Percentiles rank a stretch among this genome's conserved stretches.
Conservation (phyloP, 306 rosid species). For the barrel medic (Medicago truncatula) region DNA sequence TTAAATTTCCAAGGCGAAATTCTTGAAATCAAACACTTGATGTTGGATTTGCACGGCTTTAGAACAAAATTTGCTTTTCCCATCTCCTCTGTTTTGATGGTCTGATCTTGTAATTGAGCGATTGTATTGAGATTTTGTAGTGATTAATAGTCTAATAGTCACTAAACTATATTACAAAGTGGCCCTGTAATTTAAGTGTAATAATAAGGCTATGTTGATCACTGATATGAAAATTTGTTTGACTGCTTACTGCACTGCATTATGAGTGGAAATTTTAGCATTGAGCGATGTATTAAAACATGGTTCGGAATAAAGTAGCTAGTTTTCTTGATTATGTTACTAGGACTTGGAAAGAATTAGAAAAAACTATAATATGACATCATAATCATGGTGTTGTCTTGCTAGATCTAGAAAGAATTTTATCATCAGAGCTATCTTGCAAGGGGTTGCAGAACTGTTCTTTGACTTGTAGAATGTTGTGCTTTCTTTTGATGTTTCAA, state of each 20-base stretch:
- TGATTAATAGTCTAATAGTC: not conserved
- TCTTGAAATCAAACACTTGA: constrained; percentile 1
- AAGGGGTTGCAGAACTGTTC: not conserved
- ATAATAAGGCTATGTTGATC: constrained; percentile 14
- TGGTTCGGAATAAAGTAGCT: not conserved
- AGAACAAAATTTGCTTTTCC: not conserved
- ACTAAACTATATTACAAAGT: constrained; percentile 1
- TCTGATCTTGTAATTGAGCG: not conserved
- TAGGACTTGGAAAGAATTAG: not conserved
- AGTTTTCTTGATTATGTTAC: not conserved
- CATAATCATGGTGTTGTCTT: not conserved
- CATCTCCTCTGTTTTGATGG: constrained; percentile 1
- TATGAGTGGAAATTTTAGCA: constrained; percentile 1
- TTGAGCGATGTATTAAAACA: constrained; percentile 1
- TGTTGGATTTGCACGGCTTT: constrained; percentile 22
- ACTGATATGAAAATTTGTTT: constrained; percentile 3
- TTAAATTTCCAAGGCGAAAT: constrained; percentile 31
- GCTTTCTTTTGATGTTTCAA: too few species aligned
- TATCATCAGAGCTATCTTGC: not conserved
- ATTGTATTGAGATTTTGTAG: constrained; percentile 16
- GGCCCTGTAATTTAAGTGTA: constrained; percentile 22
- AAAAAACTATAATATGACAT: not conserved
- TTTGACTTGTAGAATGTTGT: not conserved
- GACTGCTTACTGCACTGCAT: not conserved
- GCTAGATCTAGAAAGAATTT: not conserved